Evolutionary conservation across 2,329 filamentous ascomycete genomes (phyloP).

Genomic region (Chaetomium olivaceum): DNA sequence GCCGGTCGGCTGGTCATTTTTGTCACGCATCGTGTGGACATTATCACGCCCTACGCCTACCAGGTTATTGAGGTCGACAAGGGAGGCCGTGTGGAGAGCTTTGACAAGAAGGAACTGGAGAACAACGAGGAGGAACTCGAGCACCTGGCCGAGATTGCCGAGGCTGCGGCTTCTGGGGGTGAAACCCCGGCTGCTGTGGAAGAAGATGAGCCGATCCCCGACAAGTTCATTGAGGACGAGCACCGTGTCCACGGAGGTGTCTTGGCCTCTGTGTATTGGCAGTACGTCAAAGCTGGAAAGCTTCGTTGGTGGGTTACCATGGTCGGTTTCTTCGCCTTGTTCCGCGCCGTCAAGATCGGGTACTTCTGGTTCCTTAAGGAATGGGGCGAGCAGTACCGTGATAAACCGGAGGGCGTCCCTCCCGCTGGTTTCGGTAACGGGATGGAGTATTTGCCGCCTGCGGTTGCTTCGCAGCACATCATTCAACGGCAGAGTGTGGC

Average conservation of each 20-base stretch:
- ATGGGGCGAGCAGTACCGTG: conserved; percentile 77
- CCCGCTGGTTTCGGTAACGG: neutral
- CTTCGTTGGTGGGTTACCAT: conserved; percentile 71
- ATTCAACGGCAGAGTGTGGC: conserved; percentile 16
- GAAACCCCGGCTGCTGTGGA: conserved; percentile 41
- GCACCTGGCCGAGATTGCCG: conserved; percentile 23
- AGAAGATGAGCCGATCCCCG: conserved; percentile 57
- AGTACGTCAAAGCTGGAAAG: conserved; percentile 79
- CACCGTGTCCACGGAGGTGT: conserved; percentile 73
- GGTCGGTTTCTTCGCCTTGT: conserved; percentile 62
- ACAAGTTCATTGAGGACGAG: conserved; percentile 80
- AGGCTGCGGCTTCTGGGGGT: conserved; percentile 25
- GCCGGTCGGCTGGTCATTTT: conserved; percentile 71
- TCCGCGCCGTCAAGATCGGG: conserved; percentile 63
- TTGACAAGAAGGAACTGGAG: conserved; percentile 33
- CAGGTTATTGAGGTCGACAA: conserved; percentile 71
- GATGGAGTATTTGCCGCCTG: conserved; percentile 10
- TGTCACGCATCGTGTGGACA: conserved; percentile 76
- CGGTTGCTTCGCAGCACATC: conserved; percentile 15
- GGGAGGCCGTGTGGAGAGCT: conserved; percentile 52
- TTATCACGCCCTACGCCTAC: conserved; percentile 71
- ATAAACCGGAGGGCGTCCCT: conserved; percentile 24
- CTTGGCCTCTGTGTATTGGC: conserved; percentile 74
- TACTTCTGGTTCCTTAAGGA: conserved; percentile 82
- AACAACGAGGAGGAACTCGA: conserved; percentile 33